phyloP scores from a whole-genome alignment of 1,139 yeast genomes.

The Yamadazyma taylorii region DNA sequence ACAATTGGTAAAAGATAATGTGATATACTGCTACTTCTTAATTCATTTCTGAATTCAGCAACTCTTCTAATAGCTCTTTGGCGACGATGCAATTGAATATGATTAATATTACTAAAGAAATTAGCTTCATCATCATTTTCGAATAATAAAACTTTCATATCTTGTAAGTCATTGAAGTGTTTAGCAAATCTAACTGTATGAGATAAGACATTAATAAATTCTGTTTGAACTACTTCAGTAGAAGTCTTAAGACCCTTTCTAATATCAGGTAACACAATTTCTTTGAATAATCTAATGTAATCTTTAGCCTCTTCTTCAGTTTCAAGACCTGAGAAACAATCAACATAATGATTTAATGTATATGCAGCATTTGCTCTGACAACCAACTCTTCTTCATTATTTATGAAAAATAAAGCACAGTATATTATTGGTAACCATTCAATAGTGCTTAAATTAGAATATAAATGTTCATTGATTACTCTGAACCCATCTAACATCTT shows the following conservation, averaged over 20 bases:
- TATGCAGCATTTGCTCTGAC: conserved; percentile 77
- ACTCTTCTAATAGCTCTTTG: conserved; percentile 76
- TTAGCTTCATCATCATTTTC: conserved; percentile 81
- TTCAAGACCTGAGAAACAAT: conserved; percentile 43
- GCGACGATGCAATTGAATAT: conserved; percentile 84
- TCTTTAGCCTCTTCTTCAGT: conserved; percentile 33
- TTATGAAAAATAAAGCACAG: conserved; percentile 67
- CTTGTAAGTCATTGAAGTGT: conserved; percentile 57
- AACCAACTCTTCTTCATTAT: conserved; percentile 79
- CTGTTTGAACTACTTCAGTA: conserved; percentile 66
- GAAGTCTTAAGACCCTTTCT: conserved; percentile 65
- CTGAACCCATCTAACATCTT: conserved; percentile 69
- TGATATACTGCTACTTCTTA: conserved; percentile 63
- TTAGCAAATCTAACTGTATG: conserved; percentile 56
- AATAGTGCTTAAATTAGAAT: conserved; percentile 38
- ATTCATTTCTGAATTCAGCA: conserved; percentile 33
- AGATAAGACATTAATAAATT: conserved; percentile 65
- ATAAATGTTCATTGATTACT: conserved; percentile 58
- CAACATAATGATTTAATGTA: conserved; percentile 65
- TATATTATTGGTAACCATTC: conserved; percentile 85
- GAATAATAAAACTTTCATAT: conserved; percentile 64
- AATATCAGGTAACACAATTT: conserved; percentile 62
- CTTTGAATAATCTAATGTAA: conserved; percentile 49
- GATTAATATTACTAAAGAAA: conserved; percentile 77
- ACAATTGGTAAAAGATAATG: conserved; percentile 83